Evolutionary conservation across 2,329 filamentous ascomycete species (phyloP).

Genomic region (Penicillium sp.): DNA sequence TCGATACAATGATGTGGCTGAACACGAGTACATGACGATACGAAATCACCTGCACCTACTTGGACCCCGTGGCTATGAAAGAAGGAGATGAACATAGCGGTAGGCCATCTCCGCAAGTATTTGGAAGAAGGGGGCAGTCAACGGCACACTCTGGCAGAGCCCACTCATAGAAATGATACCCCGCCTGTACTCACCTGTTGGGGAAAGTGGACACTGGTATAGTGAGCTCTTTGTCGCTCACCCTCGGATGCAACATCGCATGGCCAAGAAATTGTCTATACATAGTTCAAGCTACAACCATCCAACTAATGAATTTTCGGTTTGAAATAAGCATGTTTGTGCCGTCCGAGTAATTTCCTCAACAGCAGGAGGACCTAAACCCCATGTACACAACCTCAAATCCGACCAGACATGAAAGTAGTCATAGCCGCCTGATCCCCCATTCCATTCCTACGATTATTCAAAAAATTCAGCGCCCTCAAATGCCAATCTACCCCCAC

Average conservation of each 20-base stretch:
- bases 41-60: neutral
- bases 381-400: neutral
- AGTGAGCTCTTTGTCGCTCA: neutral
- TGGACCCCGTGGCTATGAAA: neutral
- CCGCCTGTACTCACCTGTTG: neutral
- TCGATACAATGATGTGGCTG: neutral
- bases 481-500: neutral
- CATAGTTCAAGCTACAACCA: neutral
- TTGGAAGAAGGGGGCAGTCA: neutral
- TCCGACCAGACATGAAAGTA: neutral
- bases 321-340: neutral
- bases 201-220: neutral
- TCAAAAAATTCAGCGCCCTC: neutral
- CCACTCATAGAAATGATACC: neutral
- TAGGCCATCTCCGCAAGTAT: neutral
- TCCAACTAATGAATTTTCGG: too few species aligned
- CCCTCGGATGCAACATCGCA: neutral
- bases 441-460: neutral
- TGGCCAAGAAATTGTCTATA: neutral
- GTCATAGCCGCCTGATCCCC: neutral
- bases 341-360: neutral
- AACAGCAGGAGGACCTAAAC: too few species aligned
- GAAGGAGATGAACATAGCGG: neutral
- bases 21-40: neutral
- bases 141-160: neutral